A percentile compares a stretch with the other conserved stretches of the same genome.
Conservation (phyloP, 1,139 yeast species). For the Pichia sp. region DNA sequence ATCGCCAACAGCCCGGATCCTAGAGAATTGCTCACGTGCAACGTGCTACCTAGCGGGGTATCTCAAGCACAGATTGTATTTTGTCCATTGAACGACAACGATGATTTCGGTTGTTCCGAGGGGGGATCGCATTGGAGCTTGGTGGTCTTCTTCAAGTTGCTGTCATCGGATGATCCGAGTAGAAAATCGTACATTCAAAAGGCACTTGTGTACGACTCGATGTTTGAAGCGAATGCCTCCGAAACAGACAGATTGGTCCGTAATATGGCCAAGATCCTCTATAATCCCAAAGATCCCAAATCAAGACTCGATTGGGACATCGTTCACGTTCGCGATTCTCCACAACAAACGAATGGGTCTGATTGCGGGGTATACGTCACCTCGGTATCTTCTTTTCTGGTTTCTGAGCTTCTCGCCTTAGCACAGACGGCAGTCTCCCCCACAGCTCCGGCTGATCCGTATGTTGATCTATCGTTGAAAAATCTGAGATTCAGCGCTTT, state of each 20-base stretch:
- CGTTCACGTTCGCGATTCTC: slow-evolving; percentile 37
- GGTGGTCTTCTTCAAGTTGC: slow-evolving; percentile 38
- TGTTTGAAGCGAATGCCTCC: slow-evolving; percentile 38
- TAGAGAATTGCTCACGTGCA: slow-evolving; percentile 28
- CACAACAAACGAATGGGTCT: slow-evolving; percentile 70
- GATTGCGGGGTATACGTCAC: slow-evolving; percentile 78
- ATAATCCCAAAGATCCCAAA: slow-evolving; percentile 19
- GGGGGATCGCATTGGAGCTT: slow-evolving; percentile 60
- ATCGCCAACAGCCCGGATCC: slow-evolving; percentile 33
- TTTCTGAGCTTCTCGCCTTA: slow-evolving; percentile 37
- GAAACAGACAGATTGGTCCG: slow-evolving; percentile 36
- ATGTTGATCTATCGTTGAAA: slow-evolving; percentile 34
- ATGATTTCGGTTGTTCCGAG: slow-evolving; percentile 42
- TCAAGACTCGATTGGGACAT: slow-evolving; percentile 13
- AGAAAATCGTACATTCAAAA: slow-evolving; percentile 19
- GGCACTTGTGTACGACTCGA: slow-evolving; percentile 45
- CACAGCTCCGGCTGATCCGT: slow-evolving; percentile 20
- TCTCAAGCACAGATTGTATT: slow-evolving; percentile 42
- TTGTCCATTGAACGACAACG: slow-evolving; percentile 51
- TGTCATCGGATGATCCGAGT: slow-evolving; percentile 22
- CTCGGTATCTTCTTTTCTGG: slow-evolving; percentile 41
- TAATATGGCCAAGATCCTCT: slow-evolving; percentile 34
- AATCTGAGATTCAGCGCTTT: slow-evolving; percentile 38
- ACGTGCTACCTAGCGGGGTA: slow-evolving; percentile 41
- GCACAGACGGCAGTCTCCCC: slow-evolving; percentile 1